These are phyloP conservation scores for Phialemoniopsis sp. DNA, from an alignment of 2,329 filamentous ascomycete species.

Conservation along the genomic window DNA sequence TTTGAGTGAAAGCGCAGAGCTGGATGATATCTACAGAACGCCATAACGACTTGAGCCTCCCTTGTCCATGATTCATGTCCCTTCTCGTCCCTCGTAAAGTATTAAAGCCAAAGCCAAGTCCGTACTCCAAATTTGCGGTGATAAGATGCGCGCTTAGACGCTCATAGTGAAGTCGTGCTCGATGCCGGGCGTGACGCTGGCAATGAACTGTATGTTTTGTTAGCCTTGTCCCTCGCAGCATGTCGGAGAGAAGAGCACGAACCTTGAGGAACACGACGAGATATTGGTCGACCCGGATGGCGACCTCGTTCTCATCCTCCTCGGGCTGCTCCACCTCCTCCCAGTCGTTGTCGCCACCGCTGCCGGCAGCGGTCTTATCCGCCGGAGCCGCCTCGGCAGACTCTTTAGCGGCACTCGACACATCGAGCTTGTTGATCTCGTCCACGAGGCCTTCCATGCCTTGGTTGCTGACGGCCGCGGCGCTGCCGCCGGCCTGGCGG, in stretches of 20 bases:
- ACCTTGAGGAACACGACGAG: conserved; percentile 84
- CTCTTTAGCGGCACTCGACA: conserved; percentile 31
- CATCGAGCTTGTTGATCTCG: conserved; percentile 65
- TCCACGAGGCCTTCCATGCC: conserved; percentile 87
- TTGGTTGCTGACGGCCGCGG: conserved; percentile 41
- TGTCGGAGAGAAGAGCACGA: conserved; percentile 16
- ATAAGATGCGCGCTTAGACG: conserved; percentile 46
- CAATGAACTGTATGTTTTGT: conserved; percentile 58
- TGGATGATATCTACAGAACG: no score
- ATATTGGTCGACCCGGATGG: conserved; percentile 85
- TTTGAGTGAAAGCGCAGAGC: no score
- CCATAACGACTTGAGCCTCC: no score
- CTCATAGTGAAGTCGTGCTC: conserved; percentile 98
- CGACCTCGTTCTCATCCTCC: conserved; percentile 67
- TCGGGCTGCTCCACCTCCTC: conserved; percentile 64
- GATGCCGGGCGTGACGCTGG: conserved; percentile 91
- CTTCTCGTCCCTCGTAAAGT: no score
- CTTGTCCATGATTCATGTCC: no score
- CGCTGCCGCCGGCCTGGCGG: conserved; percentile 39
- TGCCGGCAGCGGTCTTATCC: conserved; percentile 17
- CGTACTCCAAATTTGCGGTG: background rate
- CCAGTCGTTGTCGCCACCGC: conserved; percentile 41
- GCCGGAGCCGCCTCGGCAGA: conserved; percentile 29
- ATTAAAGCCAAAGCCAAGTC: no score
- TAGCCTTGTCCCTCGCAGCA: background rate